These are phyloP conservation scores for Blastobotrys buckinghamii DNA, from an alignment of 1,139 yeast genomes.

Conservation along the genomic window DNA sequence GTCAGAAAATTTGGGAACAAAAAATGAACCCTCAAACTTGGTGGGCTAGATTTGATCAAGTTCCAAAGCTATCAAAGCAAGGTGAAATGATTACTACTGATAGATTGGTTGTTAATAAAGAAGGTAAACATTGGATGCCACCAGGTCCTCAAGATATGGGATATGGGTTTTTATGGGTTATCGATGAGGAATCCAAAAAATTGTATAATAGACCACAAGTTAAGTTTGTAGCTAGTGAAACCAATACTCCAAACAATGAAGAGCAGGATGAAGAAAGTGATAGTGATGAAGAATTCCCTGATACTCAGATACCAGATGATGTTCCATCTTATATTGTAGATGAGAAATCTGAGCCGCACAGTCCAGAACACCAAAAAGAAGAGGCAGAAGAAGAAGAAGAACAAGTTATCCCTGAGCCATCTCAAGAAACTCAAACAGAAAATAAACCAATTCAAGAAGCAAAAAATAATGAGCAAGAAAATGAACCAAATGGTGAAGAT, in stretches of 20 bases:
- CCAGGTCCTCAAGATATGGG: conserved; percentile 90
- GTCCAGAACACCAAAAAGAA: too few species aligned
- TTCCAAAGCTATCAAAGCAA: conserved; percentile 63
- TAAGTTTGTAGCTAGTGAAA: background rate
- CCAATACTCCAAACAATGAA: background rate
- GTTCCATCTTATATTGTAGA: background rate
- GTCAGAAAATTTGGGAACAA: conserved; percentile 85
- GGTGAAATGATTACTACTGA: conserved; percentile 63
- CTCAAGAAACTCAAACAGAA: background rate
- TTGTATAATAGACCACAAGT: conserved; percentile 29
- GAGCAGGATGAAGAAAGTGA: conserved; percentile 17
- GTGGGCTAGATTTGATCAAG: conserved; percentile 62
- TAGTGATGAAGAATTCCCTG: conserved; percentile 26
- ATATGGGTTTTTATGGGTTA: conserved; percentile 70
- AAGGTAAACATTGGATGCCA: conserved; percentile 59
- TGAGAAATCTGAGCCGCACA: background rate
- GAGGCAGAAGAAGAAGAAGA: too few species aligned
- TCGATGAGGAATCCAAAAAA: conserved; percentile 48
- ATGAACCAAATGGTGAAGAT: background rate
- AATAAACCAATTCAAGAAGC: background rate
- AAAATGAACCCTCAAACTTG: conserved; percentile 79
- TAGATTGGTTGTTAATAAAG: conserved; percentile 49
- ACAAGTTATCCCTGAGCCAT: too few species aligned
- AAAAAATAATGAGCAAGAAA: background rate
- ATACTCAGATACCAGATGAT: conserved; percentile 19